phyloP scores from a whole-genome alignment of 306 rosid species.

The Vigna reflexopilosa region DNA sequence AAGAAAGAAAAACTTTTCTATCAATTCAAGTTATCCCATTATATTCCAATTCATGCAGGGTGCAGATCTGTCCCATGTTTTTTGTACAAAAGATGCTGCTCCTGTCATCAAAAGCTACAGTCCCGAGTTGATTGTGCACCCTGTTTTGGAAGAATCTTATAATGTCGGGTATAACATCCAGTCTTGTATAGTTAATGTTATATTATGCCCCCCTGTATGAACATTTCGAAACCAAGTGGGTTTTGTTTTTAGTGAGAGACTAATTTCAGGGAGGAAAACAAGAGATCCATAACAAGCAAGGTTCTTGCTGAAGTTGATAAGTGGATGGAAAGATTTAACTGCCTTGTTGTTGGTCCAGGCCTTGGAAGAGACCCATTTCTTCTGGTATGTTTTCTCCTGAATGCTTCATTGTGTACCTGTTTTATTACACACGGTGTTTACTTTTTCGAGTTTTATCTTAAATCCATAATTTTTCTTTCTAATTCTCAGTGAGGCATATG shows the following conservation, averaged over 20 bases:
- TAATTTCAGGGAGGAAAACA: constrained; percentile 58
- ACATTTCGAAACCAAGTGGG: constrained; percentile 14
- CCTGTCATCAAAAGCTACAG: constrained; percentile 30
- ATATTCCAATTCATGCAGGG: constrained; percentile 2
- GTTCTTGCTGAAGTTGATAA: constrained; percentile 80
- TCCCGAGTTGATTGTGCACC: constrained; percentile 31
- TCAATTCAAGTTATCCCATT: neutral
- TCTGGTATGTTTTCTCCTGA: constrained; percentile 46
- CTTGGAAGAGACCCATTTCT: constrained; percentile 86
- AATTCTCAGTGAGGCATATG: neutral
- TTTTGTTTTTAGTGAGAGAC: neutral
- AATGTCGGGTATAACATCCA: neutral
- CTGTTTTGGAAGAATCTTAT: constrained; percentile 23
- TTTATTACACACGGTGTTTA: neutral
- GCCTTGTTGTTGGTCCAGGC: constrained; percentile 89
- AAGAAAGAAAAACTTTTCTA: neutral
- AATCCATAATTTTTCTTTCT: neutral
- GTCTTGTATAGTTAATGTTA: constrained; percentile 5
- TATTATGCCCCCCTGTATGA: neutral
- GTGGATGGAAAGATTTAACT: constrained; percentile 88
- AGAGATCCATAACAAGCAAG: constrained; percentile 48
- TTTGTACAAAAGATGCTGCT: constrained; percentile 30
- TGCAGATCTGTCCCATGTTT: constrained; percentile 26
- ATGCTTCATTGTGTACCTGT: constrained; percentile 8
- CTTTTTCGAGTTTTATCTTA: neutral